These are phyloP conservation scores for Perkinsus olseni DNA, from an alignment of 169 alveolate genomes.

Conservation along the genomic window DNA sequence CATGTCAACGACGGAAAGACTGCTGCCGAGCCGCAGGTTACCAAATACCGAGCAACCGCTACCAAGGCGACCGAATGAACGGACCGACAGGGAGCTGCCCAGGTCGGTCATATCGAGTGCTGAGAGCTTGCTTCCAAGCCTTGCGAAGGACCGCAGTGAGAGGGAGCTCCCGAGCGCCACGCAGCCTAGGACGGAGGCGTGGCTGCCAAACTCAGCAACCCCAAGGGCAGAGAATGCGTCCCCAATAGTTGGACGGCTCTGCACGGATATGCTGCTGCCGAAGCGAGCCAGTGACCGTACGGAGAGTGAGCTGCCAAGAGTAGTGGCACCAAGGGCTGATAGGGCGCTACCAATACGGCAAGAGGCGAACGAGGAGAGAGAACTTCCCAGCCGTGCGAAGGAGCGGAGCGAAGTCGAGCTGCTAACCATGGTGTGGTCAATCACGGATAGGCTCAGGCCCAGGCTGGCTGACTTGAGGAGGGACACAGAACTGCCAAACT, in stretches of 20 bases:
- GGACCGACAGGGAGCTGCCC: conserved; percentile 6
- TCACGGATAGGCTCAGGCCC: background rate
- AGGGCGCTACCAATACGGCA: background rate
- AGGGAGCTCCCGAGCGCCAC: background rate
- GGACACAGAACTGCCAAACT: background rate
- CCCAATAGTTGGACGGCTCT: background rate
- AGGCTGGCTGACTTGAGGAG: background rate
- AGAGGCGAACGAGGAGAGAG: background rate
- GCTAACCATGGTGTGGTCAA: background rate
- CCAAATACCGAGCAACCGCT: background rate
- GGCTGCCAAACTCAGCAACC: background rate
- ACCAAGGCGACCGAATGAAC: background rate
- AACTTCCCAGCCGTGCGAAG: background rate
- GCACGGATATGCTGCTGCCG: background rate
- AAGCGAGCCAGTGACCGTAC: background rate
- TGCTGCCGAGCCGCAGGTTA: background rate
- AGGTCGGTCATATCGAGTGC: background rate
- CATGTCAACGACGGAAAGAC: background rate
- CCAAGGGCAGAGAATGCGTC: background rate
- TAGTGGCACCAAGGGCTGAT: background rate
- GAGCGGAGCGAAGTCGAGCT: background rate
- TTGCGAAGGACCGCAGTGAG: conserved; percentile 3
- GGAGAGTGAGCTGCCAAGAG: background rate
- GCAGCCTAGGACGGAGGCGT: background rate
- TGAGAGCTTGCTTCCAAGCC: background rate